A percentile compares a stretch with the other conserved stretches of the same genome.
phyloP scores from a whole-genome alignment of 108 stramenopile genomes.

The Nitzschia inconspicua region DNA sequence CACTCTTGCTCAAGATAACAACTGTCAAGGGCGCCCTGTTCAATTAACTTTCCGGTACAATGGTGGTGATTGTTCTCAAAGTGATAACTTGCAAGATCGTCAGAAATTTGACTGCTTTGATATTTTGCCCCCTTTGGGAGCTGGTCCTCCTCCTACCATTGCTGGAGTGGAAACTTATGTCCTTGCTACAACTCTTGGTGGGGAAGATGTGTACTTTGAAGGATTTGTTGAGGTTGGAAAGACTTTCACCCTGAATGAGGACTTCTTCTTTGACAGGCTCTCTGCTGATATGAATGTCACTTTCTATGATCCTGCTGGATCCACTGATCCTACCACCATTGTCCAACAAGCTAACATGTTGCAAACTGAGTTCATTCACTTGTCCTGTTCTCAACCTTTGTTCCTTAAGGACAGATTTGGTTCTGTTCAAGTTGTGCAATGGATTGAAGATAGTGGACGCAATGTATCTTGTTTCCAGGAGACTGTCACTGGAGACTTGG shows the following conservation, averaged over 20 bases:
- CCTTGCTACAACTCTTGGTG: neutral
- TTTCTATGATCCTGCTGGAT: neutral
- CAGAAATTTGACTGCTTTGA: constrained; percentile 20
- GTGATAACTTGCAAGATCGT: constrained; percentile 1
- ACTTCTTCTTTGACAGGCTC: constrained; percentile 5
- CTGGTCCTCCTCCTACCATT: constrained; percentile 6
- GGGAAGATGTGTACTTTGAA: constrained; percentile 14
- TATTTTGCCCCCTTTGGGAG: too few relatives aligned
- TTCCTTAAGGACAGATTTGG: constrained; percentile 30
- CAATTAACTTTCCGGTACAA: constrained; percentile 7
- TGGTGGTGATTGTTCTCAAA: constrained; percentile 9
- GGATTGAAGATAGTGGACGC: constrained; percentile 10
- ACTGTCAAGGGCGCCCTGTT: constrained; percentile 13
- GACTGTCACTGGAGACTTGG: neutral
- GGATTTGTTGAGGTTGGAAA: constrained; percentile 15
- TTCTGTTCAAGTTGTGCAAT: constrained; percentile 15
- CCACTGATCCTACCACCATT: neutral
- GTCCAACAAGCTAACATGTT: neutral
- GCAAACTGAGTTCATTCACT: constrained; percentile 10
- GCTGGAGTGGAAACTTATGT: constrained; percentile 1
- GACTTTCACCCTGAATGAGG: constrained; percentile 9
- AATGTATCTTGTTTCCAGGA: neutral
- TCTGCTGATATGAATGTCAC: constrained; percentile 12
- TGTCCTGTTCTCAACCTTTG: constrained; percentile 28
- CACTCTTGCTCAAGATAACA: neutral